phyloP scores from a whole-genome alignment of 1,284 basidiomycete genomes.

The Ganoderma leucocontextum region DNA sequence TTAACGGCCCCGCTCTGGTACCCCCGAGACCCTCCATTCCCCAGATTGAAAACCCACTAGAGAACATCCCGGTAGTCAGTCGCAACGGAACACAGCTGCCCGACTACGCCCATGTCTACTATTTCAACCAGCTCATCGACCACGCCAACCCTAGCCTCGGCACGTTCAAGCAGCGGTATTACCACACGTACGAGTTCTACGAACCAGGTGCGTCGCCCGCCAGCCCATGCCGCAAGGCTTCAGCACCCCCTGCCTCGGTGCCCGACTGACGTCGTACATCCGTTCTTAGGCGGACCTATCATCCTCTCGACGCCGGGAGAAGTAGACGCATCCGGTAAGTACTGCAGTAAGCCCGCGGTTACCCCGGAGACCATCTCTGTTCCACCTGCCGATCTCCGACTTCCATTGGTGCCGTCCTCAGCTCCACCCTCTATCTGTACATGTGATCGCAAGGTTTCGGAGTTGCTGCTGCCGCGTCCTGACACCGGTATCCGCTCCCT shows the following conservation, averaged over 20 bases:
- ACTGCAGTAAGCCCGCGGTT: slow-evolving; percentile 18
- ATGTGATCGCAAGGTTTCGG: not conserved
- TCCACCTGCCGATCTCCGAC: not conserved
- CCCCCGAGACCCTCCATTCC: slow-evolving; percentile 26
- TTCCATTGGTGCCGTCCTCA: not conserved
- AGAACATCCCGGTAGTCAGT: slow-evolving; percentile 30
- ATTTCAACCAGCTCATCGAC: slow-evolving; percentile 77
- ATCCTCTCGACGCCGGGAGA: slow-evolving; percentile 65
- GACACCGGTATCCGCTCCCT: not conserved
- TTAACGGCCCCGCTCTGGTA: slow-evolving; percentile 6
- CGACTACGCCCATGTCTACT: slow-evolving; percentile 53
- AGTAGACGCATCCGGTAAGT: slow-evolving; percentile 50
- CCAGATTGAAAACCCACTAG: slow-evolving; percentile 2
- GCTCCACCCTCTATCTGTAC: not conserved
- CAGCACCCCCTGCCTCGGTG: not conserved
- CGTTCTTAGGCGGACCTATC: slow-evolving; percentile 66
- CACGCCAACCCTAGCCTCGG: slow-evolving; percentile 71
- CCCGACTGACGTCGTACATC: slow-evolving; percentile 1
- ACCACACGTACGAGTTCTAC: slow-evolving; percentile 72
- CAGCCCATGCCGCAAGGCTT: not conserved
- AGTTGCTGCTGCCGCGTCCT: not conserved
- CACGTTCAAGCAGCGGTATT: slow-evolving; percentile 79
- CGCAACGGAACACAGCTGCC: slow-evolving; percentile 39
- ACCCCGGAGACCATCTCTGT: slow-evolving; percentile 2
- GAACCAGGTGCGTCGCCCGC: slow-evolving; percentile 49